A percentile compares a stretch with the other conserved stretches of the same genome.
These are phyloP conservation scores for Rhizopogon parksii DNA, from an alignment of 1,284 basidiomycete species.

Conservation along the genomic window DNA sequence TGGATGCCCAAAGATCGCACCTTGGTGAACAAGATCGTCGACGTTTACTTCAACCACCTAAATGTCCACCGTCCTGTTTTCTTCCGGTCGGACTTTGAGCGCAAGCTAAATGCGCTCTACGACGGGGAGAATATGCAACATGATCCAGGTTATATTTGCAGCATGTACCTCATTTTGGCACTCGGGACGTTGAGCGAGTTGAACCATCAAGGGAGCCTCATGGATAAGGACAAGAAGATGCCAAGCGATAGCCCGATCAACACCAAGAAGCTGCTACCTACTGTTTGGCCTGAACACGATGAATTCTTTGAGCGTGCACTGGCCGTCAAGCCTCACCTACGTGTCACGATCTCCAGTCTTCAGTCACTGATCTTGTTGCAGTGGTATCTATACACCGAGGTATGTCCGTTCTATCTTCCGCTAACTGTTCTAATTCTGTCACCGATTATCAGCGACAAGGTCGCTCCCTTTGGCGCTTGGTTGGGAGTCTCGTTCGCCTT, in stretches of 20 bases:
- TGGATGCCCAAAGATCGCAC: conserved; percentile 71
- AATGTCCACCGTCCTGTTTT: conserved; percentile 74
- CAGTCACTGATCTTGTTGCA: conserved; percentile 76
- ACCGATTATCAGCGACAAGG: conserved; percentile 59
- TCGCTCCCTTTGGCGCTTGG: conserved; percentile 74
- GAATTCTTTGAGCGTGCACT: conserved; percentile 76
- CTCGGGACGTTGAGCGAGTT: conserved; percentile 75
- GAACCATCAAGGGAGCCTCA: conserved; percentile 51
- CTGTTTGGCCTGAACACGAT: conserved; percentile 71
- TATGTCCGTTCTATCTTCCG: conserved; percentile 26
- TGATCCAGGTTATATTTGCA: conserved; percentile 72
- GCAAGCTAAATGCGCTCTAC: conserved; percentile 58
- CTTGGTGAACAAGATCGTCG: conserved; percentile 54
- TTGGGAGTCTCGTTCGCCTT: conserved; percentile 72
- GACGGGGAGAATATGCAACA: conserved; percentile 41
- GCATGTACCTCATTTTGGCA: conserved; percentile 67
- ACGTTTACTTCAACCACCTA: conserved; percentile 67
- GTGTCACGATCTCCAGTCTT: conserved; percentile 70
- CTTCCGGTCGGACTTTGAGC: conserved; percentile 56
- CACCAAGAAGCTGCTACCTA: conserved; percentile 56
- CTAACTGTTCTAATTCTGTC: conserved; percentile 4
- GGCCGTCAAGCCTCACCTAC: conserved; percentile 68
- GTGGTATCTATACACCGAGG: conserved; percentile 83
- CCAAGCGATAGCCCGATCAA: conserved; percentile 26
- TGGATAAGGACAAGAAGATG: conserved; percentile 28